Evolutionary conservation across 2,329 filamentous ascomycete species (phyloP).

Genomic region (Penicillium verrucosum): DNA sequence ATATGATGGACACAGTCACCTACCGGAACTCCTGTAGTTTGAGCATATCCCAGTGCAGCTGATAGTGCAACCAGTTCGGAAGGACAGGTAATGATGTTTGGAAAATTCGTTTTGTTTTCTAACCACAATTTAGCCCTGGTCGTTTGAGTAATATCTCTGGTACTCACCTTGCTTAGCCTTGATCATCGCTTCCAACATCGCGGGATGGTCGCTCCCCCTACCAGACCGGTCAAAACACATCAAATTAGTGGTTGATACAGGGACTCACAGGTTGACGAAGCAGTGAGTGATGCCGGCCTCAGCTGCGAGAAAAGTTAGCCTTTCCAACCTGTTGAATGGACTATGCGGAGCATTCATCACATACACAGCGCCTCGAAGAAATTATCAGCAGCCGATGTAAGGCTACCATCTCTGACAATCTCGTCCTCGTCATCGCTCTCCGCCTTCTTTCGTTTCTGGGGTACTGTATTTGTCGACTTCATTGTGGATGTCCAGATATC

Average conservation of each 20-base stretch:
- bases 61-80: slow-evolving; percentile 80
- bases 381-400: slow-evolving; percentile 17
- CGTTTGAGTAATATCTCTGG: neutral
- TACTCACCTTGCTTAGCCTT: slow-evolving; percentile 64
- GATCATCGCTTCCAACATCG: slow-evolving; percentile 73
- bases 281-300: slow-evolving; percentile 39
- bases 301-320: slow-evolving; percentile 4
- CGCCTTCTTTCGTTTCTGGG: neutral
- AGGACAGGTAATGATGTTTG: slow-evolving; percentile 70
- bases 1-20: neutral
- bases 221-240: neutral
- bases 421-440: neutral
- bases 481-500: neutral
- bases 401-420: slow-evolving; percentile 1
- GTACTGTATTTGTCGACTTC: neutral
- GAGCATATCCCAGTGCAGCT: slow-evolving; percentile 74
- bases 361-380: slow-evolving; percentile 23
- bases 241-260: too few species aligned
- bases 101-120: slow-evolving; percentile 51
- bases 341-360: neutral
- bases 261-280: slow-evolving; percentile 44
- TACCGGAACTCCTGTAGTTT: slow-evolving; percentile 63
- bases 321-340: neutral
- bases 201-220: slow-evolving; percentile 56
- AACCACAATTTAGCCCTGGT: neutral